These are phyloP conservation scores for Russula lepida DNA, from an alignment of 768 basidiomycete genomes.

Conservation along the genomic window DNA sequence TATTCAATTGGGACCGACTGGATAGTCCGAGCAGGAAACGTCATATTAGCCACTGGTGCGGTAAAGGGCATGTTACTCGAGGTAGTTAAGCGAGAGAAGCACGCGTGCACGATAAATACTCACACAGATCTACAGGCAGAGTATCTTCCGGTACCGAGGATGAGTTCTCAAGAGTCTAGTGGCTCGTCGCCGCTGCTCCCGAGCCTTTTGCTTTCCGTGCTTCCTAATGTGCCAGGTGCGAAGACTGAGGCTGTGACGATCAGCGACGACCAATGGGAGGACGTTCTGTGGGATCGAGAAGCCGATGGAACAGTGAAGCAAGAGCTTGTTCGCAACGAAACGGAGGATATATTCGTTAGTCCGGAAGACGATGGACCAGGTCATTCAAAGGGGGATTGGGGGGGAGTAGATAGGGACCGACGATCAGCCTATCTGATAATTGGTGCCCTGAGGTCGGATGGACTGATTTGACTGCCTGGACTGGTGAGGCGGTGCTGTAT, in stretches of 20 bases:
- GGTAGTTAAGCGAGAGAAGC: constrained; percentile 33
- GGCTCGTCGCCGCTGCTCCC: constrained; percentile 68
- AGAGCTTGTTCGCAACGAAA: constrained; percentile 23
- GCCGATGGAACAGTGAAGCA: constrained; percentile 36
- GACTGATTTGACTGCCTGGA: constrained; percentile 38
- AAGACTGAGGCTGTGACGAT: constrained; percentile 72
- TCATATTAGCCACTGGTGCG: constrained; percentile 63
- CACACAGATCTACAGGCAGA: constrained; percentile 46
- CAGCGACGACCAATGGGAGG: constrained; percentile 72
- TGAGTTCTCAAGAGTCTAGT: constrained; percentile 55
- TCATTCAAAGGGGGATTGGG: constrained; percentile 58
- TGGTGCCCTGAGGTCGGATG: constrained; percentile 66
- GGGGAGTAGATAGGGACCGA: constrained; percentile 69
- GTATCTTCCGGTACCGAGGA: constrained; percentile 67
- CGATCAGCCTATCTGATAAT: constrained; percentile 74
- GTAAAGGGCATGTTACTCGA: constrained; percentile 81
- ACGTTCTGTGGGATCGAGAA: constrained; percentile 69
- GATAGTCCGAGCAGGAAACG: constrained; percentile 73
- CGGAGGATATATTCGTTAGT: constrained; percentile 52
- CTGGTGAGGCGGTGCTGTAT: background rate
- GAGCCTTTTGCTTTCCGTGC: constrained; percentile 62
- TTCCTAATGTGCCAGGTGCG: constrained; percentile 65
- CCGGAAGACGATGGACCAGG: constrained; percentile 48
- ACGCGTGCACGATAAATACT: background rate
- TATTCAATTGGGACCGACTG: constrained; percentile 75